phyloP scores from a whole-genome alignment of 805 yeast species.

The Candida glaebosa region DNA sequence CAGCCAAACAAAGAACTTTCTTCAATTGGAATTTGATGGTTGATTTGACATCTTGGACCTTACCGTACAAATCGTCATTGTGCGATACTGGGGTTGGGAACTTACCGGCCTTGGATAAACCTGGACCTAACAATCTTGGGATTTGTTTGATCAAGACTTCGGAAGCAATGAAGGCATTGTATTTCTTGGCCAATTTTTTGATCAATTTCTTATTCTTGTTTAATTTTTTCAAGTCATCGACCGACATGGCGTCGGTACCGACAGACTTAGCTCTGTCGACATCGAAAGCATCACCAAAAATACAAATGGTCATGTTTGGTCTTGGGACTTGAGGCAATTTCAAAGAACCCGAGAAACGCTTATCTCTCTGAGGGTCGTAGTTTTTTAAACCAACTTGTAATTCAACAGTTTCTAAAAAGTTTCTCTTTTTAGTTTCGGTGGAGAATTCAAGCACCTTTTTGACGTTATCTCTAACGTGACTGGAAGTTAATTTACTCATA shows the following conservation, averaged over 20 bases:
- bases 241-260: constrained; percentile 99
- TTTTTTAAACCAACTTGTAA: constrained; percentile 99
- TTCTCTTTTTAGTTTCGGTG: constrained; percentile 97
- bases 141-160: constrained; percentile 99
- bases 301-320: constrained; percentile 99
- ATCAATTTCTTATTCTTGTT: constrained; percentile 99
- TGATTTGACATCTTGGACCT: constrained; percentile 96
- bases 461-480: constrained; percentile 97
- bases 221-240: constrained; percentile 98
- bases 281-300: constrained; percentile 99
- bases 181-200: constrained; percentile 99
- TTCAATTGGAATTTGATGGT: constrained; percentile 99
- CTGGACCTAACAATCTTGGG: constrained; percentile 99
- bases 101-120: constrained; percentile 99
- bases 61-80: constrained; percentile 94
- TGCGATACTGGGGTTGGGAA: constrained; percentile 99
- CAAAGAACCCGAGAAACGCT: constrained; percentile 99
- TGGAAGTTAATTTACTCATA: constrained; percentile 86
- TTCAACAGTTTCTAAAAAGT: constrained; percentile 99
- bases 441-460: constrained; percentile 87
- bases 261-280: constrained; percentile 99
- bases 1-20: constrained; percentile 99
- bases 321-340: constrained; percentile 99
- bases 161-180: constrained; percentile 99
- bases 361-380: constrained; percentile 99